Evolutionary conservation across 108 stramenopile species (phyloP).

Genomic region (Poteriospumella lacustris): DNA sequence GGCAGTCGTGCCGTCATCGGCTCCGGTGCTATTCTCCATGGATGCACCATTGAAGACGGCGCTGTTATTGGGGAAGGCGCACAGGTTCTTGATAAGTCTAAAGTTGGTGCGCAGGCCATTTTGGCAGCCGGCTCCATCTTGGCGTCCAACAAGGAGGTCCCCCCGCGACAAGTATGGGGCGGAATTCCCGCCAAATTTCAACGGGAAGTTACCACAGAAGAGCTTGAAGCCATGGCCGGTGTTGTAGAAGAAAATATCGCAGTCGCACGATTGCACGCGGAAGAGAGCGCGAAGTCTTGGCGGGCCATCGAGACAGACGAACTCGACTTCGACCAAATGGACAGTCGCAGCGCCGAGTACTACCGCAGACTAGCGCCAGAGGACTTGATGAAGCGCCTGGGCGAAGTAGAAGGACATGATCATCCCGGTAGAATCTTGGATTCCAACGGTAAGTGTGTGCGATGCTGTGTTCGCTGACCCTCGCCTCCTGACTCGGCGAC

Average conservation of each 20-base stretch:
- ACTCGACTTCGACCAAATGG: background rate
- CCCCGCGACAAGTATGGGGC: constrained; percentile 74
- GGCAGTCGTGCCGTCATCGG: constrained; percentile 76
- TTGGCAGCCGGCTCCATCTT: constrained; percentile 75
- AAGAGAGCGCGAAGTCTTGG: background rate
- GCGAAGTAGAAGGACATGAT: background rate
- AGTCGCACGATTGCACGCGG: background rate
- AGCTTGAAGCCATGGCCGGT: background rate
- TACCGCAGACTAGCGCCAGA: background rate
- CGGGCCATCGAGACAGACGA: background rate
- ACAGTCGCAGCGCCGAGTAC: background rate
- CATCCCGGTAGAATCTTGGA: background rate
- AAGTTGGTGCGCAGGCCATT: constrained; percentile 65
- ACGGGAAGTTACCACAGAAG: constrained; percentile 57
- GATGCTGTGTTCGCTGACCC: too few species aligned
- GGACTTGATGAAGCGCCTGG: constrained; percentile 1
- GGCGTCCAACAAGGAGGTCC: constrained; percentile 66
- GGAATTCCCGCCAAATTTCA: constrained; percentile 84
- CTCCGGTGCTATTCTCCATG: constrained; percentile 77
- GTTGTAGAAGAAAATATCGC: background rate
- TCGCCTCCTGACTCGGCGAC: too few species aligned
- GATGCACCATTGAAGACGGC: constrained; percentile 72
- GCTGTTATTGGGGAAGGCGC: constrained; percentile 71
- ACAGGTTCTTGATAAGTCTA: constrained; percentile 81
- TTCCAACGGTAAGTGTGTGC: background rate